Conservation (phyloP, 2,329 filamentous ascomycete genomes). For the Fonsecaea multimorphosa region DNA sequence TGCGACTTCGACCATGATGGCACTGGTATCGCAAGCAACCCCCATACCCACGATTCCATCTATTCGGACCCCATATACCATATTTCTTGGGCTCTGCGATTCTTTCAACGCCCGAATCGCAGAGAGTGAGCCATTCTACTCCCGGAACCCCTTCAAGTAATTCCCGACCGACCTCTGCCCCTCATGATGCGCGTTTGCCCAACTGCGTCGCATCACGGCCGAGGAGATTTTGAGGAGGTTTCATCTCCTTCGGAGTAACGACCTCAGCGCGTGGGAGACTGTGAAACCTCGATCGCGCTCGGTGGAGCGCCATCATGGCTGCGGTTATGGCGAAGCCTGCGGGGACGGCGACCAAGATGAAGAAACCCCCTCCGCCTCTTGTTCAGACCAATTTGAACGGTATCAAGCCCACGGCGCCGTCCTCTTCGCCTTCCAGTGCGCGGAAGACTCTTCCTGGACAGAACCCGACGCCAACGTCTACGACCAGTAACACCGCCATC, state of each 20-base stretch:
- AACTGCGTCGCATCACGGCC: constrained; percentile 34
- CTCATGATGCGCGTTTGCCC: constrained; percentile 37
- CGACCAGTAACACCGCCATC: constrained; percentile 50
- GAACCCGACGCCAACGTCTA: constrained; percentile 29
- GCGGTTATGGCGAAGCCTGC: constrained; percentile 36
- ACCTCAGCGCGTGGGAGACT: constrained; percentile 11
- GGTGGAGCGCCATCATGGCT: constrained; percentile 29
- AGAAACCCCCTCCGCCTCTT: constrained; percentile 52
- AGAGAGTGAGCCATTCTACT: constrained; percentile 11
- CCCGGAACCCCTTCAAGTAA: constrained; percentile 4
- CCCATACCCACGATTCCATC: constrained; percentile 18
- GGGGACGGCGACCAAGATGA: constrained; percentile 39
- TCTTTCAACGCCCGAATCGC: not conserved
- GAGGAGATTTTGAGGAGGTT: constrained; percentile 26
- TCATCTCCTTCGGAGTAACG: constrained; percentile 24
- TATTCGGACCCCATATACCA: constrained; percentile 6
- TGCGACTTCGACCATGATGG: constrained; percentile 21
- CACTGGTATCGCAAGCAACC: constrained; percentile 19
- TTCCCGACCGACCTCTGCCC: constrained; percentile 25
- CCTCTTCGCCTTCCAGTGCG: constrained; percentile 60
- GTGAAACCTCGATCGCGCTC: not conserved
- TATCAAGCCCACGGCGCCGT: constrained; percentile 62
- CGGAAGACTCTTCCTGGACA: constrained; percentile 63
- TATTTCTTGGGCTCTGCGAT: constrained; percentile 9
- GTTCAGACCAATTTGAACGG: constrained; percentile 69